These are phyloP conservation scores for Calocera viscosa DNA, from an alignment of 768 basidiomycete species.

Conservation along the genomic window DNA sequence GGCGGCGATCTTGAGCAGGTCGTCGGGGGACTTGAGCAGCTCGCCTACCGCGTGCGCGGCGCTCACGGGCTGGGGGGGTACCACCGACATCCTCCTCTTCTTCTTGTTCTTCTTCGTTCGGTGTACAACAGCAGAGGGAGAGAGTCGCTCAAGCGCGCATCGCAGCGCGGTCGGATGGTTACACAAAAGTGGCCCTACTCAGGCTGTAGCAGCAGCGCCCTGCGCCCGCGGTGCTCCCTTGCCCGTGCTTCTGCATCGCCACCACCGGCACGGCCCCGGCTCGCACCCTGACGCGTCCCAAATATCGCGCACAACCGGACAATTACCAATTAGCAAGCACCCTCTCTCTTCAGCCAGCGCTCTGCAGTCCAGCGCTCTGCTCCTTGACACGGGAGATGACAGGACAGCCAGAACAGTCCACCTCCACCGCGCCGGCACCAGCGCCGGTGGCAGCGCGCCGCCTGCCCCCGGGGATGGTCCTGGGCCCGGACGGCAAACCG, in stretches of 20 bases:
- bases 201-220: too few relatives aligned
- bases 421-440: slow-evolving; percentile 8
- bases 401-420: background rate
- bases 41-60: slow-evolving; percentile 80
- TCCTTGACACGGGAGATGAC: background rate
- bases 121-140: too few relatives aligned
- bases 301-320: background rate
- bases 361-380: too few relatives aligned
- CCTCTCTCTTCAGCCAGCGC: too few relatives aligned
- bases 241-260: slow-evolving; percentile 5
- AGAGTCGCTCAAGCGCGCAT: too few relatives aligned
- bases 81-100: background rate
- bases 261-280: background rate
- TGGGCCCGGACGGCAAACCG: slow-evolving; percentile 88
- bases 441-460: slow-evolving; percentile 10
- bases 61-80: background rate
- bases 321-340: background rate
- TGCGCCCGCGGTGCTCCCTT: background rate
- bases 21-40: slow-evolving; percentile 85
- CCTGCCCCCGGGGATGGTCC: slow-evolving; percentile 67
- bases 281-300: background rate
- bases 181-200: too few relatives aligned
- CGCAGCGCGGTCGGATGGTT: too few relatives aligned
- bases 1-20: slow-evolving; percentile 74
- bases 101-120: too few relatives aligned